Evolutionary conservation across 441 rosid species (phyloP).

Genomic region (Melastoma candidum): DNA sequence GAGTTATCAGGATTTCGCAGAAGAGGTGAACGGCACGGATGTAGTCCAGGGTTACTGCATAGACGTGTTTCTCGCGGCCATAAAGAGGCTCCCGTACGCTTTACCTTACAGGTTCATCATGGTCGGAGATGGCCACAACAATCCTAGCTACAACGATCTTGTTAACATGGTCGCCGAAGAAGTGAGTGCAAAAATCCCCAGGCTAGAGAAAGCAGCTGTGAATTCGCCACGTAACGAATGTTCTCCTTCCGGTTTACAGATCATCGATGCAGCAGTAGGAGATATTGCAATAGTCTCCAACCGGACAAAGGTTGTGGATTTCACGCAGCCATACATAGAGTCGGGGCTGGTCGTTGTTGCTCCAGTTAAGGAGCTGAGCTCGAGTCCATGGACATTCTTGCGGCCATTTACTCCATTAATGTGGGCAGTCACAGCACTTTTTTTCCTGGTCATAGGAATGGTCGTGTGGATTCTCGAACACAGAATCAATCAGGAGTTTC

Average conservation of each 20-base stretch:
- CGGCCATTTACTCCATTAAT: constrained; percentile 13
- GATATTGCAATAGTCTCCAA: constrained; percentile 15
- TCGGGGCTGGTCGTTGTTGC: constrained; percentile 16
- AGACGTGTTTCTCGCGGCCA: constrained; percentile 16
- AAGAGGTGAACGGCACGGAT: constrained; percentile 10
- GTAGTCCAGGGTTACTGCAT: constrained; percentile 16
- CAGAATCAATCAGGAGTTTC: constrained; percentile 16
- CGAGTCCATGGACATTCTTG: constrained; percentile 17
- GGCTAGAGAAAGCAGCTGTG: too few species aligned
- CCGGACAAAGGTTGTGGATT: constrained; percentile 16
- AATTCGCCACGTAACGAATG: background rate
- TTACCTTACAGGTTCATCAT: constrained; percentile 9
- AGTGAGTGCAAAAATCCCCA: constrained; percentile 7
- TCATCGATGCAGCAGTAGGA: constrained; percentile 16
- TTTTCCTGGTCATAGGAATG: constrained; percentile 15
- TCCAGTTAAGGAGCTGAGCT: constrained; percentile 12
- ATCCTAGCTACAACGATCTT: constrained; percentile 15
- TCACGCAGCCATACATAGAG: constrained; percentile 16
- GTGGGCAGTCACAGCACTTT: constrained; percentile 15
- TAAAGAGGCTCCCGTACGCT: constrained; percentile 15
- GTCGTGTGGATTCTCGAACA: constrained; percentile 21
- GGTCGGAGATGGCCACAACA: constrained; percentile 14
- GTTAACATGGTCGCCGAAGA: constrained; percentile 10
- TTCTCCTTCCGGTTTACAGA: constrained; percentile 6
- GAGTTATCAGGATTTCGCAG: constrained; percentile 9